These are phyloP conservation scores for Chalaropsis thielavioides DNA, from an alignment of 2,329 filamentous ascomycete species.

Conservation along the genomic window DNA sequence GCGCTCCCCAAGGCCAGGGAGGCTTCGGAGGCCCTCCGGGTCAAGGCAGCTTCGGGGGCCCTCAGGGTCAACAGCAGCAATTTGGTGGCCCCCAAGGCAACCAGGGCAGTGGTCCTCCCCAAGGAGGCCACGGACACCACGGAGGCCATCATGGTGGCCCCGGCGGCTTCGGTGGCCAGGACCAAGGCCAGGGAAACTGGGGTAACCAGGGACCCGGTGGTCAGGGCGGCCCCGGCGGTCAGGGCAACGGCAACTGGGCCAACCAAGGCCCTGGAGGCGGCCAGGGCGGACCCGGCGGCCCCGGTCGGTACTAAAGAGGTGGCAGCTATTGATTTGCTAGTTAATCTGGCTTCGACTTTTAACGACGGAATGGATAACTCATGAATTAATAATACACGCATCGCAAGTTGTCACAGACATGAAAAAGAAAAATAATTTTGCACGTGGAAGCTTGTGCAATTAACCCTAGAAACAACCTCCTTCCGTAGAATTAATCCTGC, in stretches of 20 bases:
- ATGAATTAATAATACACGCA: neutral
- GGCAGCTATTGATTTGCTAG: neutral
- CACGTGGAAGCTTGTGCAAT: neutral
- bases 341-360: neutral
- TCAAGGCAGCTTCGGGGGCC: neutral
- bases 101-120: neutral
- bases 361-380: neutral
- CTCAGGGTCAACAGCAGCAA: neutral
- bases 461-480: neutral
- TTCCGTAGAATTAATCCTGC: neutral
- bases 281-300: constrained; percentile 3
- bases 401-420: too few species aligned
- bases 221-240: neutral
- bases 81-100: neutral
- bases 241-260: neutral
- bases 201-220: neutral
- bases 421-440: neutral
- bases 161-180: neutral
- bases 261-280: neutral
- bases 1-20: neutral
- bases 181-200: neutral
- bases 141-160: constrained; percentile 3
- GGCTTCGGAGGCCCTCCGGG: neutral
- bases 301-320: constrained; percentile 1
- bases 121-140: neutral